Evolutionary conservation across 2,329 filamentous ascomycete genomes (phyloP).

Genomic region (Fusarium chaquense): DNA sequence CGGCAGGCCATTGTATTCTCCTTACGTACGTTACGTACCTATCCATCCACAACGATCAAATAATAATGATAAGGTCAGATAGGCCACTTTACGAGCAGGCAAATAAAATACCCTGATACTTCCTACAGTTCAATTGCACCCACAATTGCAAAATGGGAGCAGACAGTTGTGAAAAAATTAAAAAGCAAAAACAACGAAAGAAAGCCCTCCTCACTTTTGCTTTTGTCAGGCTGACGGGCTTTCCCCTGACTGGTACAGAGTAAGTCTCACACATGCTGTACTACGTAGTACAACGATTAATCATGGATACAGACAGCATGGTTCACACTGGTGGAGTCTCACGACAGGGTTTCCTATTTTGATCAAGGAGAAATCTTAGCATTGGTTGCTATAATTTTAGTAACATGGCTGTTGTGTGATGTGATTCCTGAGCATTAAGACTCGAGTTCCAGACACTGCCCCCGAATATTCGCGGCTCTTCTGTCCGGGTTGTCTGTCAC

Average conservation of each 20-base stretch:
- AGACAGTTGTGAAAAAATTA: not conserved
- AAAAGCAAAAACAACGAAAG: not conserved
- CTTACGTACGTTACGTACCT: not conserved
- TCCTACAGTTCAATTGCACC: not conserved
- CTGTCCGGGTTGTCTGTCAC: not conserved
- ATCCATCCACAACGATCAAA: not conserved
- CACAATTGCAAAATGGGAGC: not conserved
- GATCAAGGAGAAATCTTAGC: conserved; percentile 3
- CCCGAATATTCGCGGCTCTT: conserved; percentile 2
- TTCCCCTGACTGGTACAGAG: not conserved
- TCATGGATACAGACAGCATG: not conserved
- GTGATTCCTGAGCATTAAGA: not conserved
- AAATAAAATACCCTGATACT: not conserved
- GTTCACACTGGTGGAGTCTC: conserved; percentile 4
- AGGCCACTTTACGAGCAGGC: not conserved
- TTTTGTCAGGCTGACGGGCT: not conserved
- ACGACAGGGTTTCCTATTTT: conserved; percentile 21
- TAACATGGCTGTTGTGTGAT: not conserved
- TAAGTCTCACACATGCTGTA: not conserved
- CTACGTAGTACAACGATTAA: not conserved
- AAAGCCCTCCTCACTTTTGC: conserved; percentile 6
- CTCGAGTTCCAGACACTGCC: not conserved
- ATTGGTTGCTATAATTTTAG: not conserved
- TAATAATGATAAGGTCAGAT: not conserved
- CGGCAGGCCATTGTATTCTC: not conserved